A percentile compares a stretch with the other conserved stretches of the same genome.
Evolutionary conservation across 2,329 filamentous ascomycete species (phyloP).

Genomic region (Tolypocladium amazonense): DNA sequence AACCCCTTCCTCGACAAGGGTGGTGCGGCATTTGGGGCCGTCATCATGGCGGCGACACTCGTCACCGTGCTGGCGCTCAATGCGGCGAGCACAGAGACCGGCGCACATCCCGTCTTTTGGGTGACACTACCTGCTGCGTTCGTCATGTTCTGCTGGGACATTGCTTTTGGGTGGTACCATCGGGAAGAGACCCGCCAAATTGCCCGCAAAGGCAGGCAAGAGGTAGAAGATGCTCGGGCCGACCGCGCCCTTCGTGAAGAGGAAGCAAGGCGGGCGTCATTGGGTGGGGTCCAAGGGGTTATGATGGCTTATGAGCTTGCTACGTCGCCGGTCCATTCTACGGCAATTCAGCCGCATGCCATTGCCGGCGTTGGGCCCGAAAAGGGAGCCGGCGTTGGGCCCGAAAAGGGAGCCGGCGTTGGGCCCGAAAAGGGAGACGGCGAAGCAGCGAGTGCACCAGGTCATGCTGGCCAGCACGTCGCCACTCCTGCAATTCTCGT

Average conservation of each 20-base stretch:
- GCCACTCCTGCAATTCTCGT: constrained; percentile 8
- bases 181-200: constrained; percentile 53
- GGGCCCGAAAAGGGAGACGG: not conserved
- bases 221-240: constrained; percentile 8
- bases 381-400: no score
- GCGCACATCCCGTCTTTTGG: constrained; percentile 51
- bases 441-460: not conserved
- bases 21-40: constrained; percentile 52
- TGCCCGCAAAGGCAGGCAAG: constrained; percentile 40
- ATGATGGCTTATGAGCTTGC: not conserved
- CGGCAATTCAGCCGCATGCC: not conserved
- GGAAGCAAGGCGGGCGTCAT: not conserved
- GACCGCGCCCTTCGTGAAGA: constrained; percentile 7
- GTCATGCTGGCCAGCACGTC: not conserved
- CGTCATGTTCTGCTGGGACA: constrained; percentile 59
- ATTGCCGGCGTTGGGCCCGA: not conserved
- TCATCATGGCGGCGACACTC: constrained; percentile 57
- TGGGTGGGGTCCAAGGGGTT: not conserved
- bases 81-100: constrained; percentile 39
- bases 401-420: no score
- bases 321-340: not conserved
- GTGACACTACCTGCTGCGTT: constrained; percentile 59
- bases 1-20: constrained; percentile 62
- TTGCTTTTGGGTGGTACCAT: constrained; percentile 52
- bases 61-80: constrained; percentile 57